A percentile compares a stretch with the other conserved stretches of the same genome.
Conservation (phyloP, 208 protist genomes). For the Acanthamoeba lenticulata region DNA sequence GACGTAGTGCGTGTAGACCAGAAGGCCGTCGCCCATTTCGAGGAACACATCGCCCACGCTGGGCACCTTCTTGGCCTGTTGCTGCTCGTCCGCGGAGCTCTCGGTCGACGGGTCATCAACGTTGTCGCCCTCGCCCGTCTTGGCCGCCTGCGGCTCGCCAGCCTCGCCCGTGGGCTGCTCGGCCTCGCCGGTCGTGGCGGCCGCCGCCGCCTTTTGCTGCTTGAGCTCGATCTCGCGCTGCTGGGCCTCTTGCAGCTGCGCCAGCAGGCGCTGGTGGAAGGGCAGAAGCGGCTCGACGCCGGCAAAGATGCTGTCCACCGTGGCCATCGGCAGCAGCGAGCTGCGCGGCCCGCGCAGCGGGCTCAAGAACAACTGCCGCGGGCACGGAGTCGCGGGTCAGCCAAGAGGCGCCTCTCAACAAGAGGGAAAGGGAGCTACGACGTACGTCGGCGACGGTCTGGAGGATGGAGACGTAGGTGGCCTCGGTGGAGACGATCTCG, state of each 20-base stretch:
- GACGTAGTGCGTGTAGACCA: slow-evolving; percentile 60
- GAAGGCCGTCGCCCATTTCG: slow-evolving; percentile 61
- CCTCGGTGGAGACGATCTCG: slow-evolving; percentile 58
- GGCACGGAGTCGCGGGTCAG: not conserved
- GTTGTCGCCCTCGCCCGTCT: not conserved
- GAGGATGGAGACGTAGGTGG: slow-evolving; percentile 39
- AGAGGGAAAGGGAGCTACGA: not conserved
- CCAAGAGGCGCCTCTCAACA: not conserved
- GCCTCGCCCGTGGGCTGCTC: not conserved
- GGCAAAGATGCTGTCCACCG: slow-evolving; percentile 44
- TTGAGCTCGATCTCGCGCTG: not conserved
- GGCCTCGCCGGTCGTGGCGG: not conserved
- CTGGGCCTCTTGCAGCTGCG: slow-evolving; percentile 1
- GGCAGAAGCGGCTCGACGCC: slow-evolving; percentile 36
- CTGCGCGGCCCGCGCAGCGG: slow-evolving; percentile 9
- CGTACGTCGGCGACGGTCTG: slow-evolving; percentile 51
- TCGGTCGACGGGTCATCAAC: not conserved
- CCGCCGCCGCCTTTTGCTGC: not conserved
- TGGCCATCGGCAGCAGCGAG: not conserved
- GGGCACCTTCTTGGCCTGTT: not conserved
- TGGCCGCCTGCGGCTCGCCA: not conserved
- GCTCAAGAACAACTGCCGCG: slow-evolving; percentile 1
- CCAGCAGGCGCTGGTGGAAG: slow-evolving; percentile 48
- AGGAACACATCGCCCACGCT: slow-evolving; percentile 53
- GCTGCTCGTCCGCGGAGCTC: not conserved